Evolutionary conservation across 2,329 filamentous ascomycete species (phyloP), one percentile per base, ranked within the genome.

Genomic region (Paecilomyces niveus): DNA sequence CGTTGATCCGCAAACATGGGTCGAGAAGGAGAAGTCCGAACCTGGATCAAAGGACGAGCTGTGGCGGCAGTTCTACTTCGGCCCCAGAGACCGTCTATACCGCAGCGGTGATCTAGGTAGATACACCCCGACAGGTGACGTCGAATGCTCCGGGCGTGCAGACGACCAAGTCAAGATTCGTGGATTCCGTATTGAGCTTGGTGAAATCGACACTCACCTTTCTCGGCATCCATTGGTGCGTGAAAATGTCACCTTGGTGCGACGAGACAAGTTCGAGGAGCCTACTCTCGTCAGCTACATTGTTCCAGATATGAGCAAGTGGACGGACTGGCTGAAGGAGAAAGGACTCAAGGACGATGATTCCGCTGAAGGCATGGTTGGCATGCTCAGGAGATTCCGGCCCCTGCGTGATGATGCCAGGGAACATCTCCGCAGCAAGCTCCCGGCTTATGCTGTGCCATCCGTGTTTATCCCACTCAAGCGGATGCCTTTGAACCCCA

Each of bases 131-230:
- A 81, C 85, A 52, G 90, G 89, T 35, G 86, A 88, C 63, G 88
- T 91, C 10, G 88, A 89, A 68, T 89, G 86, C 68, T 87, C 89
- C 9, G 93, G 93, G 22, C 83, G 94, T 59, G 86, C 86, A 24
- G 93, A 97, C 69, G 84, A 88, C 64, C 93, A 97, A 71, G 90
- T 97, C 78, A 99, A 97, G 80, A 93, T 97, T 64, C 88, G 94
- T 60, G 93, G 93, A 1, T 97, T 97, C 81, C 84, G 93, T 61
- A 96, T 99, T 65, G 94, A 99, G 76, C 85, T 97, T 53, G 89
- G 88, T 62, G 94, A 97, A 65, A 97, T 97, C 64, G 92, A 97
- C 73, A 89, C 82, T 50, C 88, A 96, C 71, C 78, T 97, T 53
- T 89, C 85, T 57, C 83, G 86, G 52, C 85, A 90, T 74, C 85